Evolutionary conservation across 495 filamentous ascomycete genomes (phyloP), one percentile per base, ranked within the genome.

Genomic region (Glonium stellatum): DNA sequence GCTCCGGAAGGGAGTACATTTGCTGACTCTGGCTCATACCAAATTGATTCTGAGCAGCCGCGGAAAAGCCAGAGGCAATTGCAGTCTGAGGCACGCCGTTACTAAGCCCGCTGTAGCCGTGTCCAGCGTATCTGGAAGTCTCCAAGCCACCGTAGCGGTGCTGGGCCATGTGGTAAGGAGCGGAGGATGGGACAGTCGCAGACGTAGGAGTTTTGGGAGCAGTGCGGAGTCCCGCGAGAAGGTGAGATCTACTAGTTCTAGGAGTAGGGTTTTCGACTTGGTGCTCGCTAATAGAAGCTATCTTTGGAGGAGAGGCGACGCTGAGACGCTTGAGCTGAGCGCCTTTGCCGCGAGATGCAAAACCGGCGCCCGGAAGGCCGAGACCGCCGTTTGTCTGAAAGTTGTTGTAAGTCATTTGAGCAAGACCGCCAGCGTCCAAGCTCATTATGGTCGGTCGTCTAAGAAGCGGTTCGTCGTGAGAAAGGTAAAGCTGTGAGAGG

Each of bases 371-470:
- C 18, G 89, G 85, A 72, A 87, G 83, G 59, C 85, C 87, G 68
- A 93, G 76, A 64, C 78, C 79, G 61, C 68, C 69, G 71, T 83
- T 84, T 76, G 82, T 78, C 66, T 78, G 77, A 71, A 83, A 87
- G 64, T 66, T 69, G 77, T 88, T 87, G 82, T 92, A 95, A 74
- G 89, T 87, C 95, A 98, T 97, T 80, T 96, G 93, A 91, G 92
- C 87, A 81, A 96, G 89, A 91, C 91, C 90, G 82, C 92, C 93
- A 82, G 92, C 84, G 91, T 96, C 87, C 84, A 96, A 93, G 81
- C 87, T 90, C 88, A 85, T 78, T 59, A 62, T 79, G 60, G 65
- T 23, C 21, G 55, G 34, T 54, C 41, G 31, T 62, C 51, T 22
- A 21, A 36, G 21, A 42, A 58, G 22, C 18, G 34, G 37, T 19